A percentile compares a stretch with the other conserved stretches of the same genome.
These are phyloP conservation scores for Acanthamoeba castellanii DNA, from an alignment of 208 protist genomes.

Conservation along the genomic window DNA sequence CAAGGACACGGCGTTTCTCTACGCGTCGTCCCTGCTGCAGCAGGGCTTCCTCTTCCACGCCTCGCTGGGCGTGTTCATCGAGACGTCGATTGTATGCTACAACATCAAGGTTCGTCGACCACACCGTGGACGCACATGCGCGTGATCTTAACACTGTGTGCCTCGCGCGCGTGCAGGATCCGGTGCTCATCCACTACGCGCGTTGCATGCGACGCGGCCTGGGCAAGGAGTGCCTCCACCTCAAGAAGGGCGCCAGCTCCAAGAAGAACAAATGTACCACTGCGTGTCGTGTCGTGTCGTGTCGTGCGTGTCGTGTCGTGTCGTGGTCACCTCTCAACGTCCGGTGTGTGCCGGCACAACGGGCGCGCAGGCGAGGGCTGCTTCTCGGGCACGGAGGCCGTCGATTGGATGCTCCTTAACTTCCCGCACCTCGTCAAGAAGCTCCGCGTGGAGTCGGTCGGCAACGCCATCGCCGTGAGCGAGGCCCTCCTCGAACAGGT, in stretches of 20 bases:
- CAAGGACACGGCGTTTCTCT: neutral
- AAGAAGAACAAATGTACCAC: slow-evolving; percentile 7
- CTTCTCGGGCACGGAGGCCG: slow-evolving; percentile 4
- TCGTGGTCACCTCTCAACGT: neutral
- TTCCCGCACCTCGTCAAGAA: slow-evolving; percentile 41
- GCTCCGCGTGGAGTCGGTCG: slow-evolving; percentile 25
- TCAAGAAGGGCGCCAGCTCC: slow-evolving; percentile 15
- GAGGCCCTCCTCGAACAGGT: neutral
- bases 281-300: neutral
- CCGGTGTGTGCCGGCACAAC: neutral
- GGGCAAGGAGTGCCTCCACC: slow-evolving; percentile 15
- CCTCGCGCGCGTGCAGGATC: neutral
- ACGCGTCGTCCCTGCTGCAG: neutral
- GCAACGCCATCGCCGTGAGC: neutral
- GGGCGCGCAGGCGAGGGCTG: neutral
- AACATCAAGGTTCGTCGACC: neutral
- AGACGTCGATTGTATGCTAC: neutral
- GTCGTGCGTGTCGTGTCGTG: too few species aligned
- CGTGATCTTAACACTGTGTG: too few species aligned
- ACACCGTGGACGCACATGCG: neutral
- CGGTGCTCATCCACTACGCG: slow-evolving; percentile 5
- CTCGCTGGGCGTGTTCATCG: slow-evolving; percentile 37
- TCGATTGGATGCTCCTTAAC: slow-evolving; percentile 41
- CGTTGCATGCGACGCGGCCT: slow-evolving; percentile 4
- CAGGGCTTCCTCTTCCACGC: slow-evolving; percentile 38